Percentiles rank a stretch among this genome's conserved stretches.
phyloP scores from a whole-genome alignment of 139 green algal species.

The Zygnema circumcarinatum region DNA sequence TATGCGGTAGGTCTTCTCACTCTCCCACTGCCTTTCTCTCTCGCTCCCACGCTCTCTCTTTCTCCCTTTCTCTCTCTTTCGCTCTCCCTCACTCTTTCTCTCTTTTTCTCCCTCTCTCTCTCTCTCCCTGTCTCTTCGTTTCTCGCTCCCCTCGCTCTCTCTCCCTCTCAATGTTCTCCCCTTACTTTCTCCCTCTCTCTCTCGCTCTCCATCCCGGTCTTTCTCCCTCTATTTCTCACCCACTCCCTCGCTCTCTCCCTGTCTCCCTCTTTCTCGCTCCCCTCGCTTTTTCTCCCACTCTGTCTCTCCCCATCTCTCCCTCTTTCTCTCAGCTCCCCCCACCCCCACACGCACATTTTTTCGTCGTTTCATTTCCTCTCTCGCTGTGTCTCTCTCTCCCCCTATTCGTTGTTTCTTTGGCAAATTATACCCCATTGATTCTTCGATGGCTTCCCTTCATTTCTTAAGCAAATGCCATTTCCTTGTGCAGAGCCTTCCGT shows the following conservation, averaged over 20 bases:
- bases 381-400: not conserved
- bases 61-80: not conserved
- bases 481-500: not conserved
- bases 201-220: conserved; percentile 5
- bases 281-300: not conserved
- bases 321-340: conserved; percentile 1
- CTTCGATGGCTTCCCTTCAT: not conserved
- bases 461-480: not conserved
- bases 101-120: not conserved
- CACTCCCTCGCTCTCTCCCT: too few species aligned
- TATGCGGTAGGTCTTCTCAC: conserved; percentile 30
- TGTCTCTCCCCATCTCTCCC: conserved; percentile 9
- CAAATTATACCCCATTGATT: not conserved
- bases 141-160: not conserved
- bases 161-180: not conserved
- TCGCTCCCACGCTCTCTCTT: not conserved
- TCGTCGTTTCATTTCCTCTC: not conserved
- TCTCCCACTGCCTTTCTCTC: not conserved
- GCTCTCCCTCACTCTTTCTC: too few species aligned
- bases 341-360: not conserved
- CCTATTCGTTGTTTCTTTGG: not conserved
- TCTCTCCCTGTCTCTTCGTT: not conserved
- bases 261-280: conserved; percentile 17
- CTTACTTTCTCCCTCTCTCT: not conserved
- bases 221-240: too few species aligned